Evolutionary conservation across 805 yeast genomes (phyloP), one percentile per base, ranked within the genome.

Genomic region (Saccharomycopsis olivae): DNA sequence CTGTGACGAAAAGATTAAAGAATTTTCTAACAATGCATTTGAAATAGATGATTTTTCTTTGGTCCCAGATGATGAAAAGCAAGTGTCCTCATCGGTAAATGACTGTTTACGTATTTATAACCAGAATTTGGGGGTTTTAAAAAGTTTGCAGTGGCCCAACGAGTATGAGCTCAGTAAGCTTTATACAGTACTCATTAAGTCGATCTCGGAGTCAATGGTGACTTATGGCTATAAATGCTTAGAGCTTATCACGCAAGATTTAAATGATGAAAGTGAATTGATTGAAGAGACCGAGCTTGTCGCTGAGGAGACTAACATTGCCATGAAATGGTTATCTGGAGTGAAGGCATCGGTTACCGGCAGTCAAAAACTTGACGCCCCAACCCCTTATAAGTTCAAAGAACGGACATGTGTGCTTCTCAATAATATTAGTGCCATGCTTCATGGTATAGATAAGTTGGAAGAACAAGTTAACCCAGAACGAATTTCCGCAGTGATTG

Each of bases 391-490:
- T 51, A 25, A 71, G 33, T 80, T 80, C 59, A 64, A 67, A 43
- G 61, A 66, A 4, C 65, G 69, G 39, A 76, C 87, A 0, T 84
- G 94, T 57, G 73, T 81, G n/a, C 75, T 80, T n/a, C 61, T 85
- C 45, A 83, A 82, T 56, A 75, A 86, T 51, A 52, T 86, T 8
- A 65, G 72, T 1, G 68, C 71, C 9, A 65, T 73, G 65, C 53
- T 67, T 50, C 51, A 59, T 1, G 71, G 71, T 40, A 49, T 75
- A 8, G 60, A 69, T 34, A 67, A 63, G 25, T 52, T 82, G 15
- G 88, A 79, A 51, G 69, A 65, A 2, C 53, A 64, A 18, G 48
- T 82, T 11, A 73, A 78, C 40, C 75, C 87, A 0, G 87, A 80
- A 42, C 42, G 53, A 23, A 61, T 75, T 13, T 71, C 79, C 4